A percentile compares a stretch with the other conserved stretches of the same genome.
Conservation (phyloP, 208 protist genomes). For the Leishmania mexicana region DNA sequence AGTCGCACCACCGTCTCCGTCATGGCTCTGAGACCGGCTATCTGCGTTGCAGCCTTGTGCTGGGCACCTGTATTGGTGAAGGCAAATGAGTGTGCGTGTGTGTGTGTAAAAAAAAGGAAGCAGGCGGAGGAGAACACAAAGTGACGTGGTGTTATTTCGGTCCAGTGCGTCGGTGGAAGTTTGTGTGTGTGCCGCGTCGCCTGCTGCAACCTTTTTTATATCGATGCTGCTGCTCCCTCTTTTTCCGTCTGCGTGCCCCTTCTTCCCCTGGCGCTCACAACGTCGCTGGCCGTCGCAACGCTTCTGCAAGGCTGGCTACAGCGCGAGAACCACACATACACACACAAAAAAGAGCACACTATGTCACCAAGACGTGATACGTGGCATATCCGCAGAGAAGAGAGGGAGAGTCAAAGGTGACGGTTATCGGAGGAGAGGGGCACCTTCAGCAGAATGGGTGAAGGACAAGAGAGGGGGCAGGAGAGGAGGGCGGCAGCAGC, state of each 20-base stretch:
- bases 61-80: neutral
- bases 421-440: neutral
- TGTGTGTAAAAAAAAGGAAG: neutral
- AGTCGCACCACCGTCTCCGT: conserved; percentile 48
- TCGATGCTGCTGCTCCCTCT: neutral
- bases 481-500: neutral
- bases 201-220: neutral
- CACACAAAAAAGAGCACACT: neutral
- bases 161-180: too few species aligned
- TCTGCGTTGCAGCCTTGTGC: neutral
- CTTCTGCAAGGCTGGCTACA: neutral
- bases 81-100: neutral
- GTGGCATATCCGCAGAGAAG: neutral
- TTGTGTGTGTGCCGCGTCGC: neutral
- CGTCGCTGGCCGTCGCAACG: neutral
- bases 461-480: neutral
- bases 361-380: neutral
- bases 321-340: neutral
- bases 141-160: neutral
- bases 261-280: neutral
- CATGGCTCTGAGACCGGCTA: neutral
- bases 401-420: neutral
- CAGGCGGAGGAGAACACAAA: neutral
- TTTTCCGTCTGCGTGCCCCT: too few species aligned
- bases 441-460: neutral